A percentile compares a stretch with the other conserved stretches of the same genome.
Conservation (phyloP, 345 rosid species). For the Laguncularia racemosa region DNA sequence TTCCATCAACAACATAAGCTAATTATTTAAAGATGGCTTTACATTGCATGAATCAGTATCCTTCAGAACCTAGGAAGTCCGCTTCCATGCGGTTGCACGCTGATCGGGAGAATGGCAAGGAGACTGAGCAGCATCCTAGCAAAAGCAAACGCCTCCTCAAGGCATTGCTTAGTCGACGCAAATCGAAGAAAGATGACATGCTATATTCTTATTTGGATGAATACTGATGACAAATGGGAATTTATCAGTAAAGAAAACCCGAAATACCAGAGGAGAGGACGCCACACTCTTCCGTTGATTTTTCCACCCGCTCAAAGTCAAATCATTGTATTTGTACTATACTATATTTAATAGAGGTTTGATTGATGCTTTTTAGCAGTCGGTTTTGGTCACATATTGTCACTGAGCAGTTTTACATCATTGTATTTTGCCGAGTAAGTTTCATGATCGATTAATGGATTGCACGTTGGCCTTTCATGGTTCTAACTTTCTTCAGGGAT, state of each 20-base stretch:
- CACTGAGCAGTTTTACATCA: neutral
- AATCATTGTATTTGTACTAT: neutral
- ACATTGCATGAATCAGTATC: constrained; percentile 37
- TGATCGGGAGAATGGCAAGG: constrained; percentile 48
- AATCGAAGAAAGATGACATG: constrained; percentile 84
- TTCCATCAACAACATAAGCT: too few species aligned
- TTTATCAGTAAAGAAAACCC: neutral
- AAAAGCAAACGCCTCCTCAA: constrained; percentile 85
- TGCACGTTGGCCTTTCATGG: too few species aligned
- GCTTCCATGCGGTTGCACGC: constrained; percentile 58
- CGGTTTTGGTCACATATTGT: neutral
- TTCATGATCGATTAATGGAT: neutral
- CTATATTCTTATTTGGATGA: constrained; percentile 79
- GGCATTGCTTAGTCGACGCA: constrained; percentile 87
- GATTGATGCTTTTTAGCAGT: neutral
- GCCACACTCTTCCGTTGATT: neutral
- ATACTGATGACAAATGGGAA: constrained; percentile 33
- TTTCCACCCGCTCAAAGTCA: neutral
- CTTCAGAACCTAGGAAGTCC: constrained; percentile 79
- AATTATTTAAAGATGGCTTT: too few species aligned
- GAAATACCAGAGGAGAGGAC: neutral
- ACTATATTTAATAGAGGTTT: neutral
- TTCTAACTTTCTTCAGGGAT: too few species aligned
- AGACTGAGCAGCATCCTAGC: constrained; percentile 61
- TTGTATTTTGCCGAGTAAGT: neutral